Evolutionary conservation across 495 filamentous ascomycete species (phyloP).

Genomic region (Neurospora sp.): DNA sequence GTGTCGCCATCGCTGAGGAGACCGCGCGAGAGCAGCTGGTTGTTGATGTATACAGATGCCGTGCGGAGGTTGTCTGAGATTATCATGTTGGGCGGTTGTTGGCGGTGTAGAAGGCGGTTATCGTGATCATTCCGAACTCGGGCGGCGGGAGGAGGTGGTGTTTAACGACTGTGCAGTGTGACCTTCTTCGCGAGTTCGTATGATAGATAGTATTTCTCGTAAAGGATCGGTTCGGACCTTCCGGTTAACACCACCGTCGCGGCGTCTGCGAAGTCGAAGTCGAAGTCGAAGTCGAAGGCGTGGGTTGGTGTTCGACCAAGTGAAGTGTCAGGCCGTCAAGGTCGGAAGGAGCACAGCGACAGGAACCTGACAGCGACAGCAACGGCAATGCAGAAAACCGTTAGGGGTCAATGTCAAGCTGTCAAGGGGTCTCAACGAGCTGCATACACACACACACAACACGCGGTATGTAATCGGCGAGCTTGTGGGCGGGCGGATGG

Average conservation of each 20-base stretch:
- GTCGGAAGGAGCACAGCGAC: background rate
- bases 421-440: background rate
- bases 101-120: background rate
- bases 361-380: background rate
- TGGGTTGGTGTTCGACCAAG: background rate
- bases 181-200: background rate
- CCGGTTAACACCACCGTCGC: background rate
- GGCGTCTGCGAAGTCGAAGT: background rate
- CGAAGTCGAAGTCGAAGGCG: background rate
- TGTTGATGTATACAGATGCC: constrained; percentile 93
- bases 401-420: background rate
- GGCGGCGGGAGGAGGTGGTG: background rate
- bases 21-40: constrained; percentile 81
- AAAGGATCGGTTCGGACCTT: background rate
- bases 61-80: constrained; percentile 72
- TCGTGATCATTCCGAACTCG: background rate
- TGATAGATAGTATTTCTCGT: background rate
- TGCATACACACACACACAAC: background rate
- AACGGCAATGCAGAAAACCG: background rate
- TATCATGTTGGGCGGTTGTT: constrained; percentile 39
- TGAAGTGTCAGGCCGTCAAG: background rate
- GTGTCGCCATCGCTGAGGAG: constrained; percentile 71
- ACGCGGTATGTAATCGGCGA: background rate
- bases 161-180: background rate
- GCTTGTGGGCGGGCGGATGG: background rate